Conservation (phyloP, 2,329 filamentous ascomycete genomes). For the Pestalotiopsis fici region DNA sequence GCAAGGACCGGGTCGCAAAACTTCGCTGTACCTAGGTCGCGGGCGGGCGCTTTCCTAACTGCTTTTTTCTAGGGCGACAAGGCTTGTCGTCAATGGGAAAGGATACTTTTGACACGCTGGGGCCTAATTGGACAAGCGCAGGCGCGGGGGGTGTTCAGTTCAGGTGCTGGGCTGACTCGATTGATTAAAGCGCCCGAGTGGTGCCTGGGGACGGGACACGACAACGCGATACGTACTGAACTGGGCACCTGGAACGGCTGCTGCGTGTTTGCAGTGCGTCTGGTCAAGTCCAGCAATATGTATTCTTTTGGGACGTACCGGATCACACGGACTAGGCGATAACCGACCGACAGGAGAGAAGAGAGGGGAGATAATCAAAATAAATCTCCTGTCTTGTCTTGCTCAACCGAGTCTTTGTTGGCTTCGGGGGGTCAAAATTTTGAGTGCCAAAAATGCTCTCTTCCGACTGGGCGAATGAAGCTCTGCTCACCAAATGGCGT, state of each 20-base stretch:
- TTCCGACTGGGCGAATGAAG: neutral
- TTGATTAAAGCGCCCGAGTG: neutral
- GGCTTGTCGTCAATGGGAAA: neutral
- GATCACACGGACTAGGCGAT: neutral
- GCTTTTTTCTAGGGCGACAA: neutral
- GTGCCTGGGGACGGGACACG: neutral
- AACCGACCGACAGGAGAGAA: neutral
- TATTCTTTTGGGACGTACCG: neutral
- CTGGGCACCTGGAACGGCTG: neutral
- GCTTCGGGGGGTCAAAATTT: neutral
- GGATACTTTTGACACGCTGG: neutral
- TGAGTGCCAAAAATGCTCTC: neutral
- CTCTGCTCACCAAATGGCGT: neutral
- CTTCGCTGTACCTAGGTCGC: neutral
- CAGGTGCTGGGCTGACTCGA: neutral
- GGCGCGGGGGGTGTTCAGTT: neutral
- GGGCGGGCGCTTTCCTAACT: neutral
- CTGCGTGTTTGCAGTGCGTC: too few relatives aligned
- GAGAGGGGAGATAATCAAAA: neutral
- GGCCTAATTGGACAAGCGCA: neutral
- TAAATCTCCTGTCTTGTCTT: neutral
- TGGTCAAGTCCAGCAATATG: neutral
- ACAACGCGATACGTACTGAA: neutral
- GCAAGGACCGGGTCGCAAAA: conserved; percentile 3
- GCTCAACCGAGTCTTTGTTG: neutral